A percentile compares a stretch with the other conserved stretches of the same genome.
These are phyloP conservation scores for Salvia splendens DNA, from an alignment of 257 asterid genomes.

Conservation along the genomic window DNA sequence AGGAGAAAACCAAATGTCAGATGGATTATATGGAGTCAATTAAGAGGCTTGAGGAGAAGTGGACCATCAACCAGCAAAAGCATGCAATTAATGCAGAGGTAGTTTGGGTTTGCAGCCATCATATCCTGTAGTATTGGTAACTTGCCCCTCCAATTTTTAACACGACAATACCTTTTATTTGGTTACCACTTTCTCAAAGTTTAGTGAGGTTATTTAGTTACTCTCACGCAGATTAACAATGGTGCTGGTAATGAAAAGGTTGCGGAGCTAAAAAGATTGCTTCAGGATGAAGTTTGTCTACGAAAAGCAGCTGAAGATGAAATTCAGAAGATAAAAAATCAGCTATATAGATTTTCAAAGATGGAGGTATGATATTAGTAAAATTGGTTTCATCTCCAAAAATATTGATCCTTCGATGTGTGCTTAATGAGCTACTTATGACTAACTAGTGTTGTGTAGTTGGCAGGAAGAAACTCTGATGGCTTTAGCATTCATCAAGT, in stretches of 20 bases:
- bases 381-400: constrained; percentile 19
- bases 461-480: constrained; percentile 66
- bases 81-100: constrained; percentile 75
- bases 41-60: constrained; percentile 95
- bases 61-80: constrained; percentile 79
- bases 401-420: constrained; percentile 28
- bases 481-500: constrained; percentile 51
- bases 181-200: constrained; percentile 8
- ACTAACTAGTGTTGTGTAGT: constrained; percentile 51
- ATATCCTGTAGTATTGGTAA: constrained; percentile 21
- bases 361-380: constrained; percentile 51
- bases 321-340: constrained; percentile 56
- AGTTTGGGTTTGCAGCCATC: constrained; percentile 29
- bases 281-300: constrained; percentile 67
- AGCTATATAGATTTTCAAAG: constrained; percentile 51
- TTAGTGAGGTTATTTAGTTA: constrained; percentile 33
- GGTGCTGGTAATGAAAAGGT: constrained; percentile 57
- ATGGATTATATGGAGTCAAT: constrained; percentile 98
- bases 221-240: constrained; percentile 44
- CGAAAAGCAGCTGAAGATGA: constrained; percentile 92
- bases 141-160: constrained; percentile 10
- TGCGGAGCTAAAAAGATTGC: constrained; percentile 62
- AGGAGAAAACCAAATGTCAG: constrained; percentile 94
- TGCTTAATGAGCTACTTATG: constrained; percentile 31
- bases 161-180: not conserved